These are phyloP conservation scores for Talaromyces funiculosus DNA, from an alignment of 2,329 filamentous ascomycete species.

Conservation along the genomic window DNA sequence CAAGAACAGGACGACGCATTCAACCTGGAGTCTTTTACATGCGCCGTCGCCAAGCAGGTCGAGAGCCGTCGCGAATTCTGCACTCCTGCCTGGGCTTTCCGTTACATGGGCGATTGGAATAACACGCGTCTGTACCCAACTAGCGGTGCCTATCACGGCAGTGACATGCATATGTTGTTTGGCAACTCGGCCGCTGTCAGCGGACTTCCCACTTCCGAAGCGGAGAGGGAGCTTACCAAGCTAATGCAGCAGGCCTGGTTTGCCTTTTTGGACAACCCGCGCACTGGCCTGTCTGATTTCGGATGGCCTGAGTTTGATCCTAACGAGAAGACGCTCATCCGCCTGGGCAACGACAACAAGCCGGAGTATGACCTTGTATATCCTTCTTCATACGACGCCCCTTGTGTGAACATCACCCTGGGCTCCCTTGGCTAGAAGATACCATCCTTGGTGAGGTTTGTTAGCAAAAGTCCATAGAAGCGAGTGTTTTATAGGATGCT, in stretches of 20 bases:
- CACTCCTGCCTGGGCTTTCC: slow-evolving; percentile 42
- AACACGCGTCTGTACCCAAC: slow-evolving; percentile 44
- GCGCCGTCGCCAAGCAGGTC: slow-evolving; percentile 40
- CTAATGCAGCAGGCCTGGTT: slow-evolving; percentile 41
- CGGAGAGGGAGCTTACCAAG: slow-evolving; percentile 29
- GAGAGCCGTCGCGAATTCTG: slow-evolving; percentile 28
- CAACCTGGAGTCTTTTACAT: slow-evolving; percentile 44
- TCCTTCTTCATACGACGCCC: neutral
- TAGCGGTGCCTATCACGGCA: slow-evolving; percentile 48
- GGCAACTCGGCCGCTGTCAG: slow-evolving; percentile 38
- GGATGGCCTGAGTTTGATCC: slow-evolving; percentile 36
- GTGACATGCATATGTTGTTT: slow-evolving; percentile 46
- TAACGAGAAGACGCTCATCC: slow-evolving; percentile 20
- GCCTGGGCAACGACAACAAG: slow-evolving; percentile 20
- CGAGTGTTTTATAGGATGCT: neutral
- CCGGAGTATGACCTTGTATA: slow-evolving; percentile 3
- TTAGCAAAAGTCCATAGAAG: neutral
- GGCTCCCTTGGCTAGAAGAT: neutral
- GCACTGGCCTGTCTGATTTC: slow-evolving; percentile 28
- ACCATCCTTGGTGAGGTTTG: neutral
- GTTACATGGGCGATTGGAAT: slow-evolving; percentile 48
- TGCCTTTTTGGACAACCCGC: slow-evolving; percentile 37
- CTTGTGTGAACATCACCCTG: neutral
- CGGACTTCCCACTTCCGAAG: slow-evolving; percentile 28
- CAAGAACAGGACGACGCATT: slow-evolving; percentile 35